Evolutionary conservation across 495 filamentous ascomycete genomes (phyloP), one percentile per base, ranked within the genome.

Genomic region (Annulohypoxylon maeteangense): DNA sequence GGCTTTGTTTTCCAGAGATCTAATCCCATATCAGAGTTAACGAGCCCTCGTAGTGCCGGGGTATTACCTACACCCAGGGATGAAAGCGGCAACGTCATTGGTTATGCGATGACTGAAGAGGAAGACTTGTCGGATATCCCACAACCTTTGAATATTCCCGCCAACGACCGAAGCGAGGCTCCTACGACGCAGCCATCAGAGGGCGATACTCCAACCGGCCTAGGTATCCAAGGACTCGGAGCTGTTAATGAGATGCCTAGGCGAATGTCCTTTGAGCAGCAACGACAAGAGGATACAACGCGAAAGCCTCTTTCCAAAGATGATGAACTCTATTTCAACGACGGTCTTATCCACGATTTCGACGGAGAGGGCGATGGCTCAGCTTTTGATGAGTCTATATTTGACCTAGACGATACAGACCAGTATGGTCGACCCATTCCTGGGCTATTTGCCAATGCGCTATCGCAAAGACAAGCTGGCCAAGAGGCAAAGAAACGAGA

Each of bases 251-350:
- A 71, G 68, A 58, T 12, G 53, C 3, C 54, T 45, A 38, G 59
- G 34, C 44, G 62, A 44, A 4, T 44, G 18, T 34, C 47, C 64
- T 54, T 68, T 47, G 50, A 65, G 44, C 54, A 65, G 18, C 55
- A 62, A 7, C 29, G 54, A 42, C 53, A 64, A 51, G 66, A 51
- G 32, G 57, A 36, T 45, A 51, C 58, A 58, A 67, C 68, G 40
- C 75, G 56, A 38, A 62, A 65, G 23, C 57, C 50, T 34, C 62
- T 27, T 62, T 80, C 34, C 16, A 82, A 88, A 29, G 87, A 89
- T 31, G 92, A 95, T 70, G 92, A 95, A 63, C 78, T 95, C 44
- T 95, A 95, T 73, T 95, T 92, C 67, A 90, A 94, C 62, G 91
- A 93, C 70, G 93, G 92, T 2, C 82, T 93, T 47, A 80, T 79